A percentile compares a stretch with the other conserved stretches of the same genome.
These are phyloP conservation scores for Rugosomyces carneus DNA, from an alignment of 1,284 basidiomycete species.

Conservation along the genomic window DNA sequence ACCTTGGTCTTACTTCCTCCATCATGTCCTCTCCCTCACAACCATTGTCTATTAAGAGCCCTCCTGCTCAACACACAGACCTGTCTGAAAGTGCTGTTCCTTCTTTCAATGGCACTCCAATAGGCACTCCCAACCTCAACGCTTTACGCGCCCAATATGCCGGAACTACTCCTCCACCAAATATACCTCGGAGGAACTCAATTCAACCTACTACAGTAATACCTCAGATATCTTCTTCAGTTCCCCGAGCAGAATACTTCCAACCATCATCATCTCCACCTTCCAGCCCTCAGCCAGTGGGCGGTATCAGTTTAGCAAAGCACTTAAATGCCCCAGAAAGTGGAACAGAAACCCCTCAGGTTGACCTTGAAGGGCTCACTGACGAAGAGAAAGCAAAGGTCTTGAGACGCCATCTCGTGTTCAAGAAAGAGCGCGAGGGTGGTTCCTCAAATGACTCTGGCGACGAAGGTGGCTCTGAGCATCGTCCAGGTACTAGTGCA, in stretches of 20 bases:
- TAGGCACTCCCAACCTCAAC: constrained; percentile 48
- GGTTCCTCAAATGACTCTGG: constrained; percentile 22
- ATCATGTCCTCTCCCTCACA: constrained; percentile 53
- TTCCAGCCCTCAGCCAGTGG: constrained; percentile 17
- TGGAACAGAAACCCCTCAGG: constrained; percentile 26
- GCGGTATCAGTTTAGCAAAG: constrained; percentile 25
- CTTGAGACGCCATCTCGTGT: constrained; percentile 74
- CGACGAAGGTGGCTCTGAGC: constrained; percentile 30
- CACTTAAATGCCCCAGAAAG: constrained; percentile 16
- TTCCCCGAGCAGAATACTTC: constrained; percentile 10
- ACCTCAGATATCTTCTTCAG: constrained; percentile 11
- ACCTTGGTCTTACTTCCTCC: constrained; percentile 12
- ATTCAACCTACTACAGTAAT: constrained; percentile 19
- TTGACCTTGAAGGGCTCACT: constrained; percentile 51
- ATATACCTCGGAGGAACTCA: constrained; percentile 42
- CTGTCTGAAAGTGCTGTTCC: constrained; percentile 22
- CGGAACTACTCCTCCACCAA: constrained; percentile 59
- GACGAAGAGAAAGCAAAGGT: constrained; percentile 84
- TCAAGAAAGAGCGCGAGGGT: constrained; percentile 58
- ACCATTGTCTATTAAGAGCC: constrained; percentile 52
- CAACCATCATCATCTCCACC: constrained; percentile 20
- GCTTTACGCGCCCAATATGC: constrained; percentile 58
- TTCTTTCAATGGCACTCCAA: constrained; percentile 28
- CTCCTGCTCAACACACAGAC: constrained; percentile 20
- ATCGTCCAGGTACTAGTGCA: constrained; percentile 16